These are phyloP conservation scores for Xylariaceae sp. DNA, from an alignment of 2,329 filamentous ascomycete genomes.

Conservation along the genomic window DNA sequence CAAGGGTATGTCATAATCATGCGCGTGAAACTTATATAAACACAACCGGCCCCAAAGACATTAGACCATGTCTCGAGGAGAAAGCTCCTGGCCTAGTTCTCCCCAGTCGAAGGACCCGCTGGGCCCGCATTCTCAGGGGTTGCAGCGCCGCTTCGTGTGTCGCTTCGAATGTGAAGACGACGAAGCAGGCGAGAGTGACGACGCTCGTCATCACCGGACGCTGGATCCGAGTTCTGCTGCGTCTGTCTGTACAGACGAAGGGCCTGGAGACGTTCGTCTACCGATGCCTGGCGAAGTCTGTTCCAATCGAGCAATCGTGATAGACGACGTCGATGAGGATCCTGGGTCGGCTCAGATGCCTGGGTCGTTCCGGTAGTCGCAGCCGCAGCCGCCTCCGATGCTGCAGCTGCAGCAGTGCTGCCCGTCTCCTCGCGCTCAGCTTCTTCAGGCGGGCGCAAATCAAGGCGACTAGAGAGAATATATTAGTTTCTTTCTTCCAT, in stretches of 20 bases:
- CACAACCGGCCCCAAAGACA: background rate
- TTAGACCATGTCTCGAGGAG: background rate
- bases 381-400: background rate
- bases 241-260: constrained; percentile 46
- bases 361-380: constrained; percentile 30
- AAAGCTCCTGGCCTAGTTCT: constrained; percentile 4
- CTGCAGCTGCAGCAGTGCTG: background rate
- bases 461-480: constrained; percentile 43
- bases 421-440: constrained; percentile 11
- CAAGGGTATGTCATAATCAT: background rate
- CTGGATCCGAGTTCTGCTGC: constrained; percentile 30
- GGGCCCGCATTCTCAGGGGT: constrained; percentile 15
- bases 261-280: constrained; percentile 57
- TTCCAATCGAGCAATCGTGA: constrained; percentile 54
- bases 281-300: constrained; percentile 52
- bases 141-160: constrained; percentile 44
- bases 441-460: constrained; percentile 40
- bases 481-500: constrained; percentile 11
- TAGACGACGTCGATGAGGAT: constrained; percentile 39
- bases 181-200: constrained; percentile 44
- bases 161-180: constrained; percentile 48
- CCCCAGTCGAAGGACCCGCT: constrained; percentile 1
- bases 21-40: constrained; percentile 5
- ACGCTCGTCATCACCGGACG: constrained; percentile 34
- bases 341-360: constrained; percentile 27